phyloP scores from a whole-genome alignment of 2,329 filamentous ascomycete species.

The Pseudogymnoascus sp. region DNA sequence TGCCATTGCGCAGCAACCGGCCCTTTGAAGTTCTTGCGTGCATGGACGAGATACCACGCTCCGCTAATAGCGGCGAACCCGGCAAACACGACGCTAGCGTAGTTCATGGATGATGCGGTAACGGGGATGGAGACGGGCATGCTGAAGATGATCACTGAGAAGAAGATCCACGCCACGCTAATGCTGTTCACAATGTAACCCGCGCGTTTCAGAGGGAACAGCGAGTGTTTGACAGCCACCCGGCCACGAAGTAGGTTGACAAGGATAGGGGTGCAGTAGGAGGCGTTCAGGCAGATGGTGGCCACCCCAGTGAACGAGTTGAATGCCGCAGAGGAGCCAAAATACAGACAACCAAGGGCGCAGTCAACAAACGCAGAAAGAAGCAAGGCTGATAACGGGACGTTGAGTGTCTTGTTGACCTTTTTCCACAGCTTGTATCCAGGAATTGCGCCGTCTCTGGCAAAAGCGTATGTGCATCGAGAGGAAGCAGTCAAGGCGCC shows the following conservation, averaged over 20 bases:
- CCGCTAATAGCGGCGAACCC: conserved; percentile 52
- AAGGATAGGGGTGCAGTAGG: conserved; percentile 67
- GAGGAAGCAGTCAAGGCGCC: conserved; percentile 66
- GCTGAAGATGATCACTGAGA: conserved; percentile 66
- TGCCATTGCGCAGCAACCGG: conserved; percentile 28
- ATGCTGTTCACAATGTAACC: conserved; percentile 59
- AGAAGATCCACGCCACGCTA: conserved; percentile 60
- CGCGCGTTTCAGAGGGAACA: conserved; percentile 60
- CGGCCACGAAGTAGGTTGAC: conserved; percentile 60
- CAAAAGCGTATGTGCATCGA: conserved; percentile 68
- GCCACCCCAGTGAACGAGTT: conserved; percentile 73
- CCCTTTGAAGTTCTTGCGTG: conserved; percentile 54
- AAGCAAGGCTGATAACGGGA: conserved; percentile 61
- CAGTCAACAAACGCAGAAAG: conserved; percentile 62
- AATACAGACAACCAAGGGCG: conserved; percentile 68
- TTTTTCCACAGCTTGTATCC: conserved; percentile 57
- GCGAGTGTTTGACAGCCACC: conserved; percentile 54
- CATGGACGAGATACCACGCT: conserved; percentile 54
- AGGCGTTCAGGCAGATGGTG: conserved; percentile 67
- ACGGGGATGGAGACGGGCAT: conserved; percentile 60
- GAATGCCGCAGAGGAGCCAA: conserved; percentile 68
- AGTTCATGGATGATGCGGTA: conserved; percentile 51
- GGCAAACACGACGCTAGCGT: conserved; percentile 56
- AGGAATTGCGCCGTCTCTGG: conserved; percentile 65
- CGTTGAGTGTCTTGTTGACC: conserved; percentile 56